Evolutionary conservation across 1,284 basidiomycete genomes (phyloP).

Genomic region (Rhizopogon hawkerae): DNA sequence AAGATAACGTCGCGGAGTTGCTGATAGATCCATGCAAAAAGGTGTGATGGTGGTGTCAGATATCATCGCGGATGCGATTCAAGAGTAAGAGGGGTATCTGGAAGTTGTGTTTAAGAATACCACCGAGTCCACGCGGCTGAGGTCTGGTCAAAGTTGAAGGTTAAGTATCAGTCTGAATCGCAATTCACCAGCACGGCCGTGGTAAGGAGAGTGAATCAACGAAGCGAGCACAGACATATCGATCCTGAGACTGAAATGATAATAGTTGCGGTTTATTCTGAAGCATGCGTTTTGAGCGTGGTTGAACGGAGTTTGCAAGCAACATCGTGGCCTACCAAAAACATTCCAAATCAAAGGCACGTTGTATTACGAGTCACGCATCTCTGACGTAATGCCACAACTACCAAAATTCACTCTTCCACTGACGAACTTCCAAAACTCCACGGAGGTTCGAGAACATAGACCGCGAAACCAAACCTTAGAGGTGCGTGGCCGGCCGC

Average conservation of each 20-base stretch:
- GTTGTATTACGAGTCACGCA: constrained; percentile 11
- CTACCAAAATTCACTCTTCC: not conserved
- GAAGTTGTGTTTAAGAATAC: not conserved
- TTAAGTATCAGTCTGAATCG: constrained; percentile 22
- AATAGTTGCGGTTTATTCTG: constrained; percentile 9
- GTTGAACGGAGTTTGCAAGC: constrained; percentile 8
- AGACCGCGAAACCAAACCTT: not conserved
- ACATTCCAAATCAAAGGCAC: constrained; percentile 13
- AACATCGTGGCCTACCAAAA: constrained; percentile 9
- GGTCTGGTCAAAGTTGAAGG: constrained; percentile 17
- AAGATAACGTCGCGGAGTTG: constrained; percentile 24
- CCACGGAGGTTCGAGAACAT: not conserved
- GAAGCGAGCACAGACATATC: constrained; percentile 15
- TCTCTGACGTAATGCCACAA: not conserved
- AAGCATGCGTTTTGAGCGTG: constrained; percentile 23
- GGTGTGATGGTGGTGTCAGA: constrained; percentile 10
- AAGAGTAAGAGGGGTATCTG: not conserved
- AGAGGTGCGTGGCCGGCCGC: not conserved
- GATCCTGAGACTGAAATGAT: constrained; percentile 17
- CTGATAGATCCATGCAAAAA: constrained; percentile 15
- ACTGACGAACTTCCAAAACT: not conserved
- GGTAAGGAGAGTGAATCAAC: constrained; percentile 10
- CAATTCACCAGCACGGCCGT: constrained; percentile 11
- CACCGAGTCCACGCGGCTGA: constrained; percentile 21
- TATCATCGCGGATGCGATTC: not conserved